Conservation (phyloP, 352 stramenopile genomes). For the Plasmopara halstedii region DNA sequence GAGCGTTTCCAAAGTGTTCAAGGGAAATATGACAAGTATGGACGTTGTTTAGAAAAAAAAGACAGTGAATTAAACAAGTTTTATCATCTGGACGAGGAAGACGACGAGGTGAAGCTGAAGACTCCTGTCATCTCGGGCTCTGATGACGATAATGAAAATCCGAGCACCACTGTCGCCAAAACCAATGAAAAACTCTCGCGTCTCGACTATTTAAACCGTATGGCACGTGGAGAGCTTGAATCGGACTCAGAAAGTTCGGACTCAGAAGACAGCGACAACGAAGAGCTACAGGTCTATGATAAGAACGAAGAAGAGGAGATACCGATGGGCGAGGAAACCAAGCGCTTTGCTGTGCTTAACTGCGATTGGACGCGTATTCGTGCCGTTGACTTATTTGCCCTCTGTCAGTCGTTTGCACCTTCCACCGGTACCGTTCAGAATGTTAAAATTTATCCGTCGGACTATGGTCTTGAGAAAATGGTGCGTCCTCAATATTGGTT, state of each 20-base stretch:
- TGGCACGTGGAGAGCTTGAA: constrained; percentile 73
- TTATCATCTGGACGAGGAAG: constrained; percentile 61
- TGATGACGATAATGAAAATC: constrained; percentile 26
- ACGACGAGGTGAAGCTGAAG: constrained; percentile 22
- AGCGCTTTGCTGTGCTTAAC: constrained; percentile 91
- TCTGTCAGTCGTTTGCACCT: constrained; percentile 92
- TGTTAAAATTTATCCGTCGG: constrained; percentile 94
- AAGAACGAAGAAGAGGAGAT: constrained; percentile 68
- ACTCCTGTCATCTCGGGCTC: constrained; percentile 21
- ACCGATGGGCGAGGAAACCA: constrained; percentile 76
- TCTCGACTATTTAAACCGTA: constrained; percentile 80
- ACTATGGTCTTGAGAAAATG: constrained; percentile 94
- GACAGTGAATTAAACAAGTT: constrained; percentile 76
- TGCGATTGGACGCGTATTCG: constrained; percentile 95
- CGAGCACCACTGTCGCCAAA: constrained; percentile 21
- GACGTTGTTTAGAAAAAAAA: constrained; percentile 70
- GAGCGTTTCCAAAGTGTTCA: constrained; percentile 75
- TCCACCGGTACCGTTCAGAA: constrained; percentile 80
- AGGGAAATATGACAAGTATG: constrained; percentile 86
- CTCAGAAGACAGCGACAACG: constrained; percentile 44
- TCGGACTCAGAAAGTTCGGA: constrained; percentile 39
- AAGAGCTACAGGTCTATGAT: constrained; percentile 31
- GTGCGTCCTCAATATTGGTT: constrained; percentile 18
- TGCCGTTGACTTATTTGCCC: constrained; percentile 92
- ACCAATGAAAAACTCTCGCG: constrained; percentile 62